Evolutionary conservation across 2,329 filamentous ascomycete genomes (phyloP), one percentile per base, ranked within the genome.

Genomic region (Colletotrichum lupini): DNA sequence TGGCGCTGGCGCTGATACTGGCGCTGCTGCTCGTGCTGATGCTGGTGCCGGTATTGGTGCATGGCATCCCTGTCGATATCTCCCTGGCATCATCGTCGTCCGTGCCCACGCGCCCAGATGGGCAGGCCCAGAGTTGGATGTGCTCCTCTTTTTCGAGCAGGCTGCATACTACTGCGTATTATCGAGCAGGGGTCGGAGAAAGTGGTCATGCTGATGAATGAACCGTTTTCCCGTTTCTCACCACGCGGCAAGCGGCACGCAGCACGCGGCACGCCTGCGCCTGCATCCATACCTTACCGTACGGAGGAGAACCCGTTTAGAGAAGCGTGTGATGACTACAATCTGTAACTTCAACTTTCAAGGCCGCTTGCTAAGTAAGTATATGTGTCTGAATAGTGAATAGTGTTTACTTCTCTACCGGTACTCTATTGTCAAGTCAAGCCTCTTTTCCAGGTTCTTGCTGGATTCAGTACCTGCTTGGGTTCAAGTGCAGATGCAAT

Each of bases 31-130:
- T 26, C 22, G 42, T 30, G 42, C 58, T 61, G 24, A 24, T 26
- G 58, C 42, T 53, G 30, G 24, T 32, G 35, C 22, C n/a, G 46
- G 28, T 28, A 42, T 22, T 55, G 55, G 32, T 19, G 55, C 32
- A 42, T 67, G 64, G 32, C 12, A 67, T 37, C 65, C 67, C 52
- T 68, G 49, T 68, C 59, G 22, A 26, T 46, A 4, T 19, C 63
- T 62, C 30, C 57, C 64, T 68, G 58, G 65, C 37, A 55, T 66
- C 59, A 59, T 56, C 59, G 19, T 19, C 46, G 59, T 73, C 58
- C 30, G 65, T 73, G 66, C 66, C 46, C 37, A 42, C 53, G 53
- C 46, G 59, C 70, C 66, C 53, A 69, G 66, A 69, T 64, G 59
- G 30, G 24, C 5, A 14, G 37, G 5, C 58, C 69, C 64, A 59